Evolutionary conservation across 768 basidiomycete genomes (phyloP).

Genomic region (Cystofilobasidium capitatum): DNA sequence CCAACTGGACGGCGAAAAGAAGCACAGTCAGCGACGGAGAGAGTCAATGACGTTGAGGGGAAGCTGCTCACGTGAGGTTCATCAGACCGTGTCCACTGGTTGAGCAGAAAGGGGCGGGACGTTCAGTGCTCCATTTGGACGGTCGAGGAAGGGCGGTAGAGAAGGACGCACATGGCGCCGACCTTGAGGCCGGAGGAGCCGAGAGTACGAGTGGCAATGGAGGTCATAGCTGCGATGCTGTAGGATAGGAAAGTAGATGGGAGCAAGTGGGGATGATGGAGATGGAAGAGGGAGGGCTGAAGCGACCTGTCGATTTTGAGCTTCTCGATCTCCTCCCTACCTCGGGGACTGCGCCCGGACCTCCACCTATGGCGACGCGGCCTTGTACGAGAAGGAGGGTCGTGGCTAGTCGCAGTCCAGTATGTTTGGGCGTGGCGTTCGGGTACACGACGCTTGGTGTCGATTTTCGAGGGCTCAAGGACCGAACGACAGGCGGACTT

Average conservation of each 20-base stretch:
- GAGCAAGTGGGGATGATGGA: neutral
- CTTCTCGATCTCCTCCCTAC: too few species aligned
- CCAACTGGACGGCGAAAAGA: slow-evolving; percentile 4
- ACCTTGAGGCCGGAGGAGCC: slow-evolving; percentile 13
- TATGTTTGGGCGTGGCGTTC: too few species aligned
- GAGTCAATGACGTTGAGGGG: neutral
- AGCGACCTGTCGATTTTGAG: too few species aligned
- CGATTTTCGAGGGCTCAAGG: too few species aligned
- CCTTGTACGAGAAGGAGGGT: too few species aligned
- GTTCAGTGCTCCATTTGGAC: neutral
- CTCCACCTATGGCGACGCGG: too few species aligned
- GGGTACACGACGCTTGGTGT: too few species aligned
- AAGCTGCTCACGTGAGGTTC: slow-evolving; percentile 47
- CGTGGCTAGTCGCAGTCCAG: too few species aligned
- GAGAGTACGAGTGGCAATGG: slow-evolving; percentile 10
- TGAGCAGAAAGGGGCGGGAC: neutral
- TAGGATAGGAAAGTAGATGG: too few species aligned
- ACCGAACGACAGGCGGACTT: too few species aligned
- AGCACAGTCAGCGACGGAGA: slow-evolving; percentile 15
- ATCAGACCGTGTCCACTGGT: slow-evolving; percentile 45
- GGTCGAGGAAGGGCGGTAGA: neutral
- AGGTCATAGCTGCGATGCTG: neutral
- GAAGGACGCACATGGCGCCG: slow-evolving; percentile 11
- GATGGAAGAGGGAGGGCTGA: neutral
- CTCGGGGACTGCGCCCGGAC: too few species aligned